A percentile compares a stretch with the other conserved stretches of the same genome.
phyloP scores from a whole-genome alignment of 495 filamentous ascomycete genomes.

The Eremomyces bilateralis region DNA sequence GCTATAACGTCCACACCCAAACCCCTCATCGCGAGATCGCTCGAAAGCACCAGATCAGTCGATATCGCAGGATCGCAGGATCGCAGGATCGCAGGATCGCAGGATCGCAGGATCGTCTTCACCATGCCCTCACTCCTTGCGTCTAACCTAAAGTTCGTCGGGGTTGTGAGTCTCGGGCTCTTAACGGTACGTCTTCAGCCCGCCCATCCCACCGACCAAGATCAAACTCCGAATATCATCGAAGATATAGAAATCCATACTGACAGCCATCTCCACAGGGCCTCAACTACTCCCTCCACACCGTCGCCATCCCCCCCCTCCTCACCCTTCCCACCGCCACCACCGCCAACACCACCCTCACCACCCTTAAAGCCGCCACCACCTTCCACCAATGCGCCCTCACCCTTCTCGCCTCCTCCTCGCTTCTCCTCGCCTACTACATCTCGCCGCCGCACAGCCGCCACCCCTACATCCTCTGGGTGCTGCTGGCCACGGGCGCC shows the following conservation, averaged over 20 bases:
- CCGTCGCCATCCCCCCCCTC: conserved; percentile 53
- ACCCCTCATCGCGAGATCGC: too few relatives aligned
- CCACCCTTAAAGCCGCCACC: conserved; percentile 35
- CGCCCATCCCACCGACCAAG: conserved; percentile 9
- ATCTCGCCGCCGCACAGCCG: conserved; percentile 45
- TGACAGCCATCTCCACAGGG: conserved; percentile 39
- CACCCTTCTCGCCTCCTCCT: conserved; percentile 33
- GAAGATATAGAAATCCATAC: not conserved
- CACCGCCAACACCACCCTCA: conserved; percentile 40
- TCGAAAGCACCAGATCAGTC: not conserved
- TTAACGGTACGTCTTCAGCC: conserved; percentile 42
- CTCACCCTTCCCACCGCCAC: conserved; percentile 51
- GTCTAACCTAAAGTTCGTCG: conserved; percentile 94
- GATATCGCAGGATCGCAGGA: not conserved
- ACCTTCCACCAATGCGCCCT: conserved; percentile 37
- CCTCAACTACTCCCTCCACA: conserved; percentile 56
- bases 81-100: not conserved
- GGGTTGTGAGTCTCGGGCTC: conserved; percentile 66
- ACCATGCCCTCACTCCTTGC: too few relatives aligned
- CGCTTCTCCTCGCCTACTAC: conserved; percentile 49
- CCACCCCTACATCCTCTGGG: conserved; percentile 78
- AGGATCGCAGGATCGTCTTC: not conserved
- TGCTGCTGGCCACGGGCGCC: conserved; percentile 31
- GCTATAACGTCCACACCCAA: too few relatives aligned
- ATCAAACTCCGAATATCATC: conserved; percentile 1